phyloP scores from a whole-genome alignment of 2,329 filamentous ascomycete species.

The Diaporthe ilicicola region DNA sequence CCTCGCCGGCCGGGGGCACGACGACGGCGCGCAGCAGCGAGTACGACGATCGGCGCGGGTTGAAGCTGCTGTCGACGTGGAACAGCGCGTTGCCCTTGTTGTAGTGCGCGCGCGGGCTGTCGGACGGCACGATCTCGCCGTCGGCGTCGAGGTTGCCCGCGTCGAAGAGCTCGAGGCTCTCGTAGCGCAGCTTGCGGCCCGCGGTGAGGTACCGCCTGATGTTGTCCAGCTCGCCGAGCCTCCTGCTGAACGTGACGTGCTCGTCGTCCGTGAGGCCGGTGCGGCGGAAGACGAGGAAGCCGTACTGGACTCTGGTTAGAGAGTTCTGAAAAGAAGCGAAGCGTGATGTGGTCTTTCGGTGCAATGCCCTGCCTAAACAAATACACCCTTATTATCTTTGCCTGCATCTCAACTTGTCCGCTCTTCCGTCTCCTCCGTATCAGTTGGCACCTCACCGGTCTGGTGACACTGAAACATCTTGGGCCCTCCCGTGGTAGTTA shows the following conservation, averaged over 20 bases:
- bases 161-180: slow-evolving; percentile 63
- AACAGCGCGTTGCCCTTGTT: slow-evolving; percentile 59
- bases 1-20: slow-evolving; percentile 55
- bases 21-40: slow-evolving; percentile 59
- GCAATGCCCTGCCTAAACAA: background rate
- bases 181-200: slow-evolving; percentile 56
- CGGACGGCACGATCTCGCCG: slow-evolving; percentile 50
- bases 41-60: slow-evolving; percentile 60
- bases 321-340: background rate
- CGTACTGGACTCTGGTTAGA: slow-evolving; percentile 37
- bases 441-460: background rate
- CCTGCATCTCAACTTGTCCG: background rate
- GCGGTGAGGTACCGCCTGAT: slow-evolving; percentile 56
- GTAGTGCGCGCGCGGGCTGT: slow-evolving; percentile 50
- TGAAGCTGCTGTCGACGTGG: slow-evolving; percentile 64
- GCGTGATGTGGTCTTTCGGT: background rate
- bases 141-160: slow-evolving; percentile 62
- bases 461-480: background rate
- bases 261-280: slow-evolving; percentile 58
- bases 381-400: background rate
- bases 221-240: slow-evolving; percentile 65
- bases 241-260: slow-evolving; percentile 59
- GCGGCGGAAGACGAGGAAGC: slow-evolving; percentile 59
- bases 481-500: background rate
- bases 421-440: background rate